Conservation (phyloP, 805 yeast species). For the Komagataella kurtzmanii region DNA sequence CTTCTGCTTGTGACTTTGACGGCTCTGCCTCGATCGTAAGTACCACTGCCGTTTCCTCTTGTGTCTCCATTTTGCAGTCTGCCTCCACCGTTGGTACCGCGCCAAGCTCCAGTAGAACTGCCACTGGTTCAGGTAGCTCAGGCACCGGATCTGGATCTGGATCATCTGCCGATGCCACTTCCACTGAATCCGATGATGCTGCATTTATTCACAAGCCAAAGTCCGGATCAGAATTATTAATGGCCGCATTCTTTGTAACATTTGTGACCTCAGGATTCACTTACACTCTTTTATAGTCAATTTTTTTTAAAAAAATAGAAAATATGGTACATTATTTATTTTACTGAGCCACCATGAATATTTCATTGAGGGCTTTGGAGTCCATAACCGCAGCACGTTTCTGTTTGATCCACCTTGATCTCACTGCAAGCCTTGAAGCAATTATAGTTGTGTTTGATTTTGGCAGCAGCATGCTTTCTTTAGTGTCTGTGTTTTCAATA, state of each 20-base stretch:
- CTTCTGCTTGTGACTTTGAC: slow-evolving; percentile 53
- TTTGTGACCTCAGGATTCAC: slow-evolving; percentile 32
- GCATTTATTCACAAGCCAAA: slow-evolving; percentile 1
- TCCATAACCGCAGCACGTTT: slow-evolving; percentile 90
- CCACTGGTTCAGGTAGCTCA: slow-evolving; percentile 13
- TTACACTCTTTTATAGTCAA: slow-evolving; percentile 15
- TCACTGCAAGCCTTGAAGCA: slow-evolving; percentile 51
- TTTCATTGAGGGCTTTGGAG: slow-evolving; percentile 78
- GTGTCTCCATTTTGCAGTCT: slow-evolving; percentile 32
- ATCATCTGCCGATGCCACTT: slow-evolving; percentile 10
- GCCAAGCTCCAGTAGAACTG: slow-evolving; percentile 10
- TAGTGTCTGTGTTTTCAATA: slow-evolving; percentile 16
- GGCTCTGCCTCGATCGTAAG: slow-evolving; percentile 51
- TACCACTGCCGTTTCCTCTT: slow-evolving; percentile 29
- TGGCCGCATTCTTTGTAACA: slow-evolving; percentile 20
- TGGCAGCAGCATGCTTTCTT: slow-evolving; percentile 26
- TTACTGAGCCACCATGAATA: slow-evolving; percentile 54
- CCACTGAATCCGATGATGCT: slow-evolving; percentile 9
- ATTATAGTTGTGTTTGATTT: slow-evolving; percentile 16
- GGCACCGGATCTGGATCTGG: slow-evolving; percentile 12
- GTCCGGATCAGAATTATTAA: slow-evolving; percentile 12
- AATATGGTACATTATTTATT: background rate
- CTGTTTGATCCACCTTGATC: slow-evolving; percentile 81
- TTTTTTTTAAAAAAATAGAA: slow-evolving; percentile 2
- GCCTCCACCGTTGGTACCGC: slow-evolving; percentile 27